These are phyloP conservation scores for Hypholoma fasciculare DNA, from an alignment of 768 basidiomycete genomes.

Conservation along the genomic window DNA sequence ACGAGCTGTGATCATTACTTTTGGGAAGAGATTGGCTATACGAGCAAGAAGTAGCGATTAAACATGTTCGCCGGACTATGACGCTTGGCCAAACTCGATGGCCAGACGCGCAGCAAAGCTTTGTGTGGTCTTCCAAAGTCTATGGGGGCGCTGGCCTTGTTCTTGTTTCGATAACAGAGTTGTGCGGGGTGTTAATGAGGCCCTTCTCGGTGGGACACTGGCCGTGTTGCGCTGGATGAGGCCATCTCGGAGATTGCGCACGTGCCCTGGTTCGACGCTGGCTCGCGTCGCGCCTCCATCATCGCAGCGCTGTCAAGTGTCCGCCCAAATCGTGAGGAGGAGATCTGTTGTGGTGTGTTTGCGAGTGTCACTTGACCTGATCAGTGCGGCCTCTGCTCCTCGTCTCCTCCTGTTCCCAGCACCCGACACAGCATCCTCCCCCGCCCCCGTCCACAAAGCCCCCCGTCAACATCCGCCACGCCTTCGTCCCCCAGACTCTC, in stretches of 20 bases:
- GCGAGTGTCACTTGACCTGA: constrained; percentile 32
- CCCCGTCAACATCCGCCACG: constrained; percentile 13
- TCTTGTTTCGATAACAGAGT: background rate
- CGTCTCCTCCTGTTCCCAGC: constrained; percentile 15
- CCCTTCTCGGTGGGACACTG: background rate
- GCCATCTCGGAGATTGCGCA: background rate
- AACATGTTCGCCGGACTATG: background rate
- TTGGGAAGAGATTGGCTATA: background rate
- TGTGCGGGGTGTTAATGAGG: background rate
- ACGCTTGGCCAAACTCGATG: background rate
- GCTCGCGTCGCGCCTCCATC: constrained; percentile 7
- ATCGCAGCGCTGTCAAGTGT: background rate
- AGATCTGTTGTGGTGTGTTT: constrained; percentile 30
- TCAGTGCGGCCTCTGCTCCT: constrained; percentile 19
- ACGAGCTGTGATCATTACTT: background rate
- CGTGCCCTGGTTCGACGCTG: constrained; percentile 8
- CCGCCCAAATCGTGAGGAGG: background rate
- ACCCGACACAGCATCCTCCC: background rate
- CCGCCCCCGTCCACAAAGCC: constrained; percentile 11
- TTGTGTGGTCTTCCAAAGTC: too few species aligned
- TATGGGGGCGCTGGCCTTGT: background rate
- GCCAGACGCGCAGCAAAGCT: background rate
- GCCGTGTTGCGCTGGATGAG: too few species aligned
- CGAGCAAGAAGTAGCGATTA: background rate
- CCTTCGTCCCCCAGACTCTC: constrained; percentile 1